Conservation (phyloP, 2,329 filamentous ascomycete species). For the Neonectria neomacrospora region DNA sequence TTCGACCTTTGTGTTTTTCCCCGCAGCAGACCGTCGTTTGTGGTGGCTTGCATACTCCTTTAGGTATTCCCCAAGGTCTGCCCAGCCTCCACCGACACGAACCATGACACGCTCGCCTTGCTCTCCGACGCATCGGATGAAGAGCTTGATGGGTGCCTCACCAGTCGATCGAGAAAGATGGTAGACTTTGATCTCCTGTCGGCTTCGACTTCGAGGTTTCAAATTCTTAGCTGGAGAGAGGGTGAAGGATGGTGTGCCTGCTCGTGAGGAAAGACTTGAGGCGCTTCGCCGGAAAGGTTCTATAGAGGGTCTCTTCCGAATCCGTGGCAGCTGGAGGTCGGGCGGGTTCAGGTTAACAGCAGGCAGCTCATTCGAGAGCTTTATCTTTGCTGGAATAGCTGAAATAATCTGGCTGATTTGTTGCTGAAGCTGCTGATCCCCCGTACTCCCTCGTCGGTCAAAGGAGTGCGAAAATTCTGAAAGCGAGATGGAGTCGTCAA, state of each 20-base stretch:
- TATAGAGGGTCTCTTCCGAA: slow-evolving; percentile 56
- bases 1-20: slow-evolving; percentile 65
- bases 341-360: slow-evolving; percentile 67
- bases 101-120: slow-evolving; percentile 96
- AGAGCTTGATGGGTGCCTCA: slow-evolving; percentile 91
- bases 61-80: slow-evolving; percentile 93
- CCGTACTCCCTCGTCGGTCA: slow-evolving; percentile 50
- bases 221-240: slow-evolving; percentile 71
- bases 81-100: slow-evolving; percentile 97
- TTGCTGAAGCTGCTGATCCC: slow-evolving; percentile 77
- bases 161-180: slow-evolving; percentile 87
- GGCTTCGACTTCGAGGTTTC: slow-evolving; percentile 61
- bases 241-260: slow-evolving; percentile 74
- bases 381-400: slow-evolving; percentile 82
- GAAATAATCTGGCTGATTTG: slow-evolving; percentile 84
- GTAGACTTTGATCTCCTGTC: slow-evolving; percentile 88
- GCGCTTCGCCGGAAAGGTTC: slow-evolving; percentile 59
- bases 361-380: slow-evolving; percentile 68
- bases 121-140: slow-evolving; percentile 92
- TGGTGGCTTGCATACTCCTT: slow-evolving; percentile 95
- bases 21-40: slow-evolving; percentile 71
- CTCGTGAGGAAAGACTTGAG: slow-evolving; percentile 65
- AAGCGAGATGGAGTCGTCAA: slow-evolving; percentile 54
- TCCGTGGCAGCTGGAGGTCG: slow-evolving; percentile 63
- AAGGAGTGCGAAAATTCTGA: slow-evolving; percentile 44